Conservation (phyloP, 208 protist genomes). For the Crithidia mellificae region DNA sequence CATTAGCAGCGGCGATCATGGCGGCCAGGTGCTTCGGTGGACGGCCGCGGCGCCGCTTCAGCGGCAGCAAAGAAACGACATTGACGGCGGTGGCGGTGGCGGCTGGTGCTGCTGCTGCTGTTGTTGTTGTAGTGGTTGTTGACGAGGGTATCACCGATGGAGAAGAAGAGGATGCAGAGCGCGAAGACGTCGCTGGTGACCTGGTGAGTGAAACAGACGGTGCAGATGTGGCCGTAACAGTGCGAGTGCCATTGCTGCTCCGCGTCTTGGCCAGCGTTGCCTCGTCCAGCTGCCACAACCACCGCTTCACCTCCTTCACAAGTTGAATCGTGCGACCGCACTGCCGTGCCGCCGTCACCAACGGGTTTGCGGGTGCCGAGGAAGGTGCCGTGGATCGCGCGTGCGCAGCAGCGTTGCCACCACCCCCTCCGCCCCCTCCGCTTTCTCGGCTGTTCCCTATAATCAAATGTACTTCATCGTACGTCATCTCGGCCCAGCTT, state of each 20-base stretch:
- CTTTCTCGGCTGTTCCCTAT: too few relatives aligned
- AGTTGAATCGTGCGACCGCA: constrained; percentile 16
- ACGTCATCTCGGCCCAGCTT: too few relatives aligned
- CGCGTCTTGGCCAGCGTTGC: not conserved
- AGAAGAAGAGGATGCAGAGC: too few relatives aligned
- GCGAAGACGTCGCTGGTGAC: not conserved
- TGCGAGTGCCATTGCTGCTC: not conserved
- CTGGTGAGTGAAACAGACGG: not conserved
- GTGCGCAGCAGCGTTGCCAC: too few relatives aligned
- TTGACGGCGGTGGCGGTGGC: not conserved
- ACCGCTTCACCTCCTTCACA: constrained; percentile 43
- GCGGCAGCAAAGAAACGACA: not conserved
- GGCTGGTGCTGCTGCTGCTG: not conserved
- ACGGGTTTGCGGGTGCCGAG: not conserved
- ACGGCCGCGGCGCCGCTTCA: constrained; percentile 24
- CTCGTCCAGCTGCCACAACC: constrained; percentile 37
- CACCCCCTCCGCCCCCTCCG: too few relatives aligned
- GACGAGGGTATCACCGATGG: not conserved
- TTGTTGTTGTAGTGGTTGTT: not conserved
- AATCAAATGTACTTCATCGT: not conserved
- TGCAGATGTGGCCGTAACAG: not conserved
- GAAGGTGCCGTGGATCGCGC: too few relatives aligned
- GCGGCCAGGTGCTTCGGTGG: constrained; percentile 24
- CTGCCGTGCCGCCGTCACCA: not conserved
- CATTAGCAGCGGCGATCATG: constrained; percentile 9